phyloP scores from a whole-genome alignment of 2,329 filamentous ascomycete genomes.

The Fusarium incarnatum region DNA sequence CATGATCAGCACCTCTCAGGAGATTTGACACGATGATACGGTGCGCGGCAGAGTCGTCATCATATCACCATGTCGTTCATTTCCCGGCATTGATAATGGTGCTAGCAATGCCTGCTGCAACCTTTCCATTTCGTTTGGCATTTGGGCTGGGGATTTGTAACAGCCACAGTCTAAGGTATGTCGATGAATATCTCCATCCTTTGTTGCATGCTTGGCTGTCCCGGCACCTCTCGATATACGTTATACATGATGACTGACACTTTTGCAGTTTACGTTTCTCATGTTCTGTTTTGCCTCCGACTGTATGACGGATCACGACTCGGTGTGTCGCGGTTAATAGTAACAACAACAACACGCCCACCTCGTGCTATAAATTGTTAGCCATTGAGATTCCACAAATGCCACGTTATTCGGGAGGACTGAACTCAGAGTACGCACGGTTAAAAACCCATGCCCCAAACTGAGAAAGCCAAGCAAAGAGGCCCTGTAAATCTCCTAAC shows the following conservation, averaged over 20 bases:
- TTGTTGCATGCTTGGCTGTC: background rate
- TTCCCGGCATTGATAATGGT: constrained; percentile 4
- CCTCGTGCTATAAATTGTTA: background rate
- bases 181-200: background rate
- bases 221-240: background rate
- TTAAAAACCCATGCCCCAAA: constrained; percentile 10
- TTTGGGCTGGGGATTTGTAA: background rate
- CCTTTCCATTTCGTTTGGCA: constrained; percentile 6
- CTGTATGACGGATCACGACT: background rate
- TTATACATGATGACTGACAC: background rate
- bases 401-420: constrained; percentile 30
- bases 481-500: constrained; percentile 5
- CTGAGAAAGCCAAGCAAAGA: constrained; percentile 4
- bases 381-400: constrained; percentile 10
- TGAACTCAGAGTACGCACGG: constrained; percentile 21
- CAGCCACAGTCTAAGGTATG: background rate
- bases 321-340: background rate
- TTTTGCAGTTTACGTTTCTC: background rate
- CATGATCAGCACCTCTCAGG: constrained; percentile 31
- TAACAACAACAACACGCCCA: background rate
- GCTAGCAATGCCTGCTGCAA: constrained; percentile 17
- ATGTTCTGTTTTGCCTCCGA: background rate
- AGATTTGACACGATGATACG: constrained; percentile 5
- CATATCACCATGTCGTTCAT: constrained; percentile 25
- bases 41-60: constrained; percentile 27